A percentile compares a stretch with the other conserved stretches of the same genome.
These are phyloP conservation scores for Suhomyces xylopsoci DNA, from an alignment of 805 yeast genomes.

Conservation along the genomic window DNA sequence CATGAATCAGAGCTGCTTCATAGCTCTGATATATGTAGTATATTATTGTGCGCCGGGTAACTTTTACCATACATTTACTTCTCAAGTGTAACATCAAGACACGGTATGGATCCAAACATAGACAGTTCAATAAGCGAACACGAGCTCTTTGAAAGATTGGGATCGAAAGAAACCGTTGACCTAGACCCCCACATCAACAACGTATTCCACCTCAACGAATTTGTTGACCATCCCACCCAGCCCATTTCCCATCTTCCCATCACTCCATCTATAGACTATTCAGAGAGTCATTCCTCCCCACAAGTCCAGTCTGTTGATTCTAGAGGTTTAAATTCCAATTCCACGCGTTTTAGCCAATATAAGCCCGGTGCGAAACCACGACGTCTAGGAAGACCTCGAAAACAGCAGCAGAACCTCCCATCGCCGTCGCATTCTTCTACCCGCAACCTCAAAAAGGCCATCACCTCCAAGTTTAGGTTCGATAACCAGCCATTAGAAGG, in stretches of 20 bases:
- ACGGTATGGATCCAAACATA: constrained; percentile 16
- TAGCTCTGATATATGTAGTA: too few relatives aligned
- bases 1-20: too few relatives aligned
- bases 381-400: constrained; percentile 37
- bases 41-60: background rate
- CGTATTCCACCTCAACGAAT: constrained; percentile 18
- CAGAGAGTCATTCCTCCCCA: background rate
- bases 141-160: constrained; percentile 12
- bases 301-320: background rate
- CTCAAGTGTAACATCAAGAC: background rate
- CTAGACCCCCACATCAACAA: constrained; percentile 16
- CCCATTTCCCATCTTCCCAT: background rate
- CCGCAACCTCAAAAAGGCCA: constrained; percentile 28
- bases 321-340: background rate
- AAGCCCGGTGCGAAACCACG: constrained; percentile 29
- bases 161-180: constrained; percentile 3
- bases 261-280: background rate
- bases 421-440: constrained; percentile 21
- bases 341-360: constrained; percentile 25
- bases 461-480: constrained; percentile 31
- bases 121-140: constrained; percentile 18
- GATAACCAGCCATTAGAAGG: constrained; percentile 35
- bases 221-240: constrained; percentile 4
- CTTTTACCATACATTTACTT: background rate
- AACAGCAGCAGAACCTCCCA: constrained; percentile 17